Evolutionary conservation across 164 flowering plant genomes (phyloP), one percentile per base, ranked within the genome.

Genomic region (Aristolochia fimbriata): DNA sequence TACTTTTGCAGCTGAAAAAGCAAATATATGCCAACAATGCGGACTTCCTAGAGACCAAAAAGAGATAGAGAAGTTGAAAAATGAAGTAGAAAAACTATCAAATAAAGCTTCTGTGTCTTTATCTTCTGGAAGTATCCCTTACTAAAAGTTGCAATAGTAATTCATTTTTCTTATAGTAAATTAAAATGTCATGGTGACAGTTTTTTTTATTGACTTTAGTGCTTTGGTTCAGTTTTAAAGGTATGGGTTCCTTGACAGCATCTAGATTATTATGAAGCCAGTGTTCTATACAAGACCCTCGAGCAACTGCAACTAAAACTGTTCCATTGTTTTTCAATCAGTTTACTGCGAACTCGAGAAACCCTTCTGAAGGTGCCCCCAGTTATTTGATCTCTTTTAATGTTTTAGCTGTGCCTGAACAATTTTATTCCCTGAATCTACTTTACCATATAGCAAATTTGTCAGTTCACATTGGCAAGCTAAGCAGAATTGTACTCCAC

Each of bases 11-110:
- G 99, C 81, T 71, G 67, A 66, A 52, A 77, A 59, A 65, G 82
- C 83, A 62, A 91, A 91, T 73, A 57, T 63, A 54, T 94, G 99
- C 73, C 95, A 94, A 66, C 74, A 72, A 46, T 91, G 97, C 78
- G 96, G 96, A 65, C 81, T 74, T 62, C 58, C 70, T 51, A 78
- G 99, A 68, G 64, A 68, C 69, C 80, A 77, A 74, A 83, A 83
- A 66, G 96, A 88, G 70, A 70, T 85, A 51, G 67, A 58, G 62
- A 70, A 54, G 64, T 63, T 81, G 33, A 71, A 77, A 20, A 70
- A 63, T 62, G 84, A 88, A 73, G 66, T 85, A 25, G 78, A 78
- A 69, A 48, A 60, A 48, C 2, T 83, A 51, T 74, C 79, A 6
- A 88, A 84, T 16, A 76, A 76, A 69, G 91, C 83, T 62, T 67